Percentiles rank a stretch among this genome's conserved stretches.
Evolutionary conservation across 495 filamentous ascomycete species (phyloP).

Genomic region (Patellaria atrata): DNA sequence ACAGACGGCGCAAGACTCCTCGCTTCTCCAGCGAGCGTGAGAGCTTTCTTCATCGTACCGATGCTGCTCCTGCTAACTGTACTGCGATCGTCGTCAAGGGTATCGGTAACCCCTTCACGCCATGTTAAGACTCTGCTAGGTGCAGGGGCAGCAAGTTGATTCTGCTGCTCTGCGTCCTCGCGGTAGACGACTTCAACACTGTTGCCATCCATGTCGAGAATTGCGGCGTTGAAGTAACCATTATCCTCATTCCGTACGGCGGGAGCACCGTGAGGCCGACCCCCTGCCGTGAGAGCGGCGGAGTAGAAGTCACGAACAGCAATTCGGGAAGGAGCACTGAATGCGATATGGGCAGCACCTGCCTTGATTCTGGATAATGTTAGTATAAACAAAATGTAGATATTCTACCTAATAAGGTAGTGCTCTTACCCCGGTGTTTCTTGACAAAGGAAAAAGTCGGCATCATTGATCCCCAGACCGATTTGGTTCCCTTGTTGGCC

Average conservation of each 20-base stretch:
- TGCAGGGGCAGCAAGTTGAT: conserved; percentile 15
- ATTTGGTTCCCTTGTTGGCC: conserved; percentile 32
- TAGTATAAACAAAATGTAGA: background rate
- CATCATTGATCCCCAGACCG: conserved; percentile 42
- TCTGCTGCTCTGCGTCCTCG: conserved; percentile 12
- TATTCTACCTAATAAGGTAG: background rate
- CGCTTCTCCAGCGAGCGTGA: background rate
- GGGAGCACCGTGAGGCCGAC: conserved; percentile 41
- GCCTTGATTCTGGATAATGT: conserved; percentile 29
- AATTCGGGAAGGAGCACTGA: conserved; percentile 38
- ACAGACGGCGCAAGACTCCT: conserved; percentile 8
- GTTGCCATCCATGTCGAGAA: conserved; percentile 47
- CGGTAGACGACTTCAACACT: conserved; percentile 47
- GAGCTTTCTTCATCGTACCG: conserved; percentile 1
- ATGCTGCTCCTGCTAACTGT: conserved; percentile 11
- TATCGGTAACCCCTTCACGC: conserved; percentile 19
- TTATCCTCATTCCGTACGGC: conserved; percentile 36
- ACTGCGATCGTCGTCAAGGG: conserved; percentile 15
- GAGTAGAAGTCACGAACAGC: conserved; percentile 46
- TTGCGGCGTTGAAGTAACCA: conserved; percentile 44
- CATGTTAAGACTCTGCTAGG: conserved; percentile 26
- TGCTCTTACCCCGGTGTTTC: conserved; percentile 39
- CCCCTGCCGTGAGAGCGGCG: conserved; percentile 41
- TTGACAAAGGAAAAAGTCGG: conserved; percentile 46
- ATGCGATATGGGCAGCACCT: conserved; percentile 43